Evolutionary conservation across 441 rosid species (phyloP), one percentile per base, ranked within the genome.

Genomic region (Jatropha podagrica): DNA sequence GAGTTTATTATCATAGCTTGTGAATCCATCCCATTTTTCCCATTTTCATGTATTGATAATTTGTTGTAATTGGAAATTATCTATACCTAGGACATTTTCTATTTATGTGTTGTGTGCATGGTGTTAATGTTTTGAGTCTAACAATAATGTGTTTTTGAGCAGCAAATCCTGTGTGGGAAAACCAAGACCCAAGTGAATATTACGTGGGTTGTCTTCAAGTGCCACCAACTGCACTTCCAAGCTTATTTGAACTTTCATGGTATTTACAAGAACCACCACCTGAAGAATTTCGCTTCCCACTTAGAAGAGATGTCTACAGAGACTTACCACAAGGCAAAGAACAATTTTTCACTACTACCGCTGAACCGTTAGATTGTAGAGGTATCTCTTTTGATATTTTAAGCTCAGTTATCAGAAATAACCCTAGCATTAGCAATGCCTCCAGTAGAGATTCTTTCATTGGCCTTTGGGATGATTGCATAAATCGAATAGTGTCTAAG

Each of bases 391-490:
- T 76, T 54, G 97, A 95, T 61, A 83, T 92, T 51, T 72, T 95
- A 32, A 77, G 94, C 81, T 82, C 98, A 11, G 67, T 95, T 72
- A 79, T 93, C 58, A 84, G 94, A 6, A 37, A 78, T 52, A 86
- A 87, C 86, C 88, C 92, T 78, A 80, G 80, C 52, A 76, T 80
- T 27, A 78, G 73, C 66, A 77, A 75, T 12, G 77, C 86, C 58
- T 69, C 96, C 0, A 82, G 87, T 72, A 81, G 94, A 71, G 99
- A 95, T 85, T 95, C 99, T 11, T 86, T 83, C 60, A 88, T 92
- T 58, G 93, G 96, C 32, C 75, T 95, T n/a, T 95, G 98, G 98
- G 96, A 95, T 46, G 95, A 93, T 80, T 92, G 94, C 83, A 80
- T 95, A 74, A 93, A 90, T 77, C 73, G 97, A 78, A 79, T 90